Evolutionary conservation across 805 yeast species (phyloP).

Genomic region (Cyberlindnera amylophila): DNA sequence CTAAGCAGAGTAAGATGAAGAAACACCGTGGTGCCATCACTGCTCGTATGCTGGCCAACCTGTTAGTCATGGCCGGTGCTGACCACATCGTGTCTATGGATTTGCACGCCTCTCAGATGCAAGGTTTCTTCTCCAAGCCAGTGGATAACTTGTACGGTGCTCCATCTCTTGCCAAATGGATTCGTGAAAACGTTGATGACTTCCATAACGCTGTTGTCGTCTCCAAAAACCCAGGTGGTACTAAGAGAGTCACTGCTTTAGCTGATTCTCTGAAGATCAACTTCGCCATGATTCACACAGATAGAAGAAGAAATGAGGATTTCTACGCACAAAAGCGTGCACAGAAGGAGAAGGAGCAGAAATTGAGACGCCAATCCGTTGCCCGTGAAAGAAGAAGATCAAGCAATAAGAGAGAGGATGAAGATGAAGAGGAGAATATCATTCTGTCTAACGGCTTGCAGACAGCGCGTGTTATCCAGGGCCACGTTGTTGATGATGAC

Average conservation of each 20-base stretch:
- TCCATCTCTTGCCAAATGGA: slow-evolving; percentile 95
- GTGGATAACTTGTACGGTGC: slow-evolving; percentile 96
- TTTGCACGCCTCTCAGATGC: slow-evolving; percentile 95
- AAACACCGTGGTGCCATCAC: slow-evolving; percentile 98
- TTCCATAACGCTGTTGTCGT: slow-evolving; percentile 90
- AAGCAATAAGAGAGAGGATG: slow-evolving; percentile 39
- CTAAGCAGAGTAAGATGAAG: slow-evolving; percentile 97
- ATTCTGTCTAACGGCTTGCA: slow-evolving; percentile 78
- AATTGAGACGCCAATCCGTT: slow-evolving; percentile 44
- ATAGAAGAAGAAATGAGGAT: slow-evolving; percentile 86
- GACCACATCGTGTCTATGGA: slow-evolving; percentile 99
- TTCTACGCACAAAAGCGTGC: slow-evolving; percentile 36
- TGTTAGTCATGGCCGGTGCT: slow-evolving; percentile 97
- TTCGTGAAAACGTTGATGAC: slow-evolving; percentile 81
- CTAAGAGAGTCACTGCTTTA: slow-evolving; percentile 93
- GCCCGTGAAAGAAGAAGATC: slow-evolving; percentile 39
- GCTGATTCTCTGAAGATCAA: slow-evolving; percentile 96
- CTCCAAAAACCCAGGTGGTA: slow-evolving; percentile 98
- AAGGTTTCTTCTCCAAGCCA: slow-evolving; percentile 95
- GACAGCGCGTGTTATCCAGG: slow-evolving; percentile 93
- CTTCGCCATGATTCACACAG: slow-evolving; percentile 99
- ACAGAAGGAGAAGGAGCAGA: slow-evolving; percentile 32
- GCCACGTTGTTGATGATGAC: slow-evolving; percentile 93
- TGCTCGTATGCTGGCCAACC: slow-evolving; percentile 95
- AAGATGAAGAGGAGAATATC: slow-evolving; percentile 60